These are phyloP conservation scores for Lactarius sanguifluus DNA, from an alignment of 768 basidiomycete genomes.

Conservation along the genomic window DNA sequence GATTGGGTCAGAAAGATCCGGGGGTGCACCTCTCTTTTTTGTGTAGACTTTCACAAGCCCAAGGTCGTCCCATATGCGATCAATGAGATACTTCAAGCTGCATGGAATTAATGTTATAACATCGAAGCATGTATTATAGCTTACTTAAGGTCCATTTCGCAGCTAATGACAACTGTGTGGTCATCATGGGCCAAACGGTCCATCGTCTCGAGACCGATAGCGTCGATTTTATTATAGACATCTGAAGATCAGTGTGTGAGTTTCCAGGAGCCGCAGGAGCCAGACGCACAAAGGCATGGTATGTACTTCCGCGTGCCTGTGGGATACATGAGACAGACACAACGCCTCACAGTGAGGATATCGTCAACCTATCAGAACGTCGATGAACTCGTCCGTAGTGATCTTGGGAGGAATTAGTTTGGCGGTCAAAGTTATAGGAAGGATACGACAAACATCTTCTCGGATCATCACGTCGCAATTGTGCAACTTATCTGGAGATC, in stretches of 20 bases:
- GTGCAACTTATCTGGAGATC: slow-evolving; percentile 71
- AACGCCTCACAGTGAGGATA: slow-evolving; percentile 8
- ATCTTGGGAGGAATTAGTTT: slow-evolving; percentile 52
- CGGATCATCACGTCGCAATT: slow-evolving; percentile 98
- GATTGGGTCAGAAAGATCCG: slow-evolving; percentile 89
- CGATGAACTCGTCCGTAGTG: slow-evolving; percentile 95
- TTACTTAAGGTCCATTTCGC: slow-evolving; percentile 91
- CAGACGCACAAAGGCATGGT: slow-evolving; percentile 77
- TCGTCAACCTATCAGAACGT: slow-evolving; percentile 83
- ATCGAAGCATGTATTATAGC: slow-evolving; percentile 25
- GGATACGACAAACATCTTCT: slow-evolving; percentile 71
- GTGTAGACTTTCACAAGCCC: slow-evolving; percentile 90
- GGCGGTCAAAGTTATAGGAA: slow-evolving; percentile 15
- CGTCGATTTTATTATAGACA: slow-evolving; percentile 97
- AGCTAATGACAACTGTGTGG: slow-evolving; percentile 91
- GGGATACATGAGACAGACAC: slow-evolving; percentile 9
- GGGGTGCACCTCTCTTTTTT: slow-evolving; percentile 93
- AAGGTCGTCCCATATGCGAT: slow-evolving; percentile 79
- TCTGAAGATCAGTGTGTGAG: slow-evolving; percentile 44
- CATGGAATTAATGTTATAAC: slow-evolving; percentile 4
- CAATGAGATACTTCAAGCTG: slow-evolving; percentile 72
- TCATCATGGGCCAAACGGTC: slow-evolving; percentile 81
- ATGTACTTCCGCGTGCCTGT: slow-evolving; percentile 91
- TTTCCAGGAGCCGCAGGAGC: not conserved
- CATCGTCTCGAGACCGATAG: slow-evolving; percentile 78